These are phyloP conservation scores for Hypoxylon rickii DNA, from an alignment of 495 filamentous ascomycete genomes.

Conservation along the genomic window DNA sequence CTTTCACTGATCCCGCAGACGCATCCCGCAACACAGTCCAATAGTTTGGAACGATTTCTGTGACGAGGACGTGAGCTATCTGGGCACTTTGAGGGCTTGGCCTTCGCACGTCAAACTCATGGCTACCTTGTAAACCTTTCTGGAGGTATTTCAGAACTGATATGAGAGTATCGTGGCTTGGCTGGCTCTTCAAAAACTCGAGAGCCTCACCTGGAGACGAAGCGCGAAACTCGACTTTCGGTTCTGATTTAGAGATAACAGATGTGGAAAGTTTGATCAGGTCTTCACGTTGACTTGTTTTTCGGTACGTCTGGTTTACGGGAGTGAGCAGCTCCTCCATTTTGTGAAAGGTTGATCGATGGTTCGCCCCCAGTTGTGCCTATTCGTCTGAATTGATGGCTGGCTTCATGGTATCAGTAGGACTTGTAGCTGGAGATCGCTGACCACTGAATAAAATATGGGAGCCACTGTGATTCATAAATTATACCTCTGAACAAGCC, in stretches of 20 bases:
- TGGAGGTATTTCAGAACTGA: slow-evolving; percentile 58
- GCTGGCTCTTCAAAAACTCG: slow-evolving; percentile 65
- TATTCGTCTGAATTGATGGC: background rate
- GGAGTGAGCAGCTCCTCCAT: slow-evolving; percentile 59
- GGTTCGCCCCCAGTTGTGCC: background rate
- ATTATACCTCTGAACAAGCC: too few species aligned
- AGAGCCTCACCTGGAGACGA: slow-evolving; percentile 63
- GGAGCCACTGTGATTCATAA: too few species aligned
- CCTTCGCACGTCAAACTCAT: slow-evolving; percentile 62
- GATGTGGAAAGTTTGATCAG: slow-evolving; percentile 21
- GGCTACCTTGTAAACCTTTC: slow-evolving; percentile 36
- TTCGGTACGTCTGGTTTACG: slow-evolving; percentile 50
- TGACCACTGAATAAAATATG: too few species aligned
- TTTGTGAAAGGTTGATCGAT: too few species aligned
- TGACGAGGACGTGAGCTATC: slow-evolving; percentile 70
- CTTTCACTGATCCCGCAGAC: slow-evolving; percentile 34
- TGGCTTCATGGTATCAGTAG: too few species aligned
- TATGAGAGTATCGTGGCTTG: slow-evolving; percentile 61
- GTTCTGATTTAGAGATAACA: slow-evolving; percentile 1
- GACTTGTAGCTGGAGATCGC: too few species aligned
- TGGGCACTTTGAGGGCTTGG: slow-evolving; percentile 69
- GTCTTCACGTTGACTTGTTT: slow-evolving; percentile 24
- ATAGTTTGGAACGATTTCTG: slow-evolving; percentile 72
- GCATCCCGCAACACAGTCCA: slow-evolving; percentile 66
- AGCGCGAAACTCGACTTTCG: slow-evolving; percentile 16